Evolutionary conservation across 495 filamentous ascomycete species (phyloP), one percentile per base, ranked within the genome.

Genomic region (Aspergillus leporis): DNA sequence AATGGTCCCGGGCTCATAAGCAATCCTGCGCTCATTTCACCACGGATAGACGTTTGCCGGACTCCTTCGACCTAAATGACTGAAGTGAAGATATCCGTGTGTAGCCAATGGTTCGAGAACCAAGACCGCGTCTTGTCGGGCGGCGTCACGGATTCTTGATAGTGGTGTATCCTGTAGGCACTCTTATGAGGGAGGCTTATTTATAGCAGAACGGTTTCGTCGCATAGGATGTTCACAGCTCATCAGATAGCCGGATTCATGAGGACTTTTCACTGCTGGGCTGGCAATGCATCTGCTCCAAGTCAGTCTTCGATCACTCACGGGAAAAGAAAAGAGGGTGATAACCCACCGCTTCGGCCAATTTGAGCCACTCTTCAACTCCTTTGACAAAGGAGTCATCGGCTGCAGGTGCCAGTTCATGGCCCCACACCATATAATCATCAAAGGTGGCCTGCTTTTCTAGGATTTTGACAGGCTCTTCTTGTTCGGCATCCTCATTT

Each of bases 281-380:
- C 7, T 53, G 46, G 16, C 60, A 59, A 61, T 78, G 76, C 70
- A 78, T 76, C 76, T 78, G 57, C 34, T 43, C 30, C 58, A 38
- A 36, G 31, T 56, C 8, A 60, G 58, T 23, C 19, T 22, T 6
- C 41, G 18, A 7, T 25, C 41, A 43, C 38, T 10, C 49, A 10
- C 38, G 36, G 47, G 5, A 34, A 21, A 19, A 18, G 30, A 32
- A 10, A 31, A 14, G 40, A 16, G 41, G 19, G 25, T n/a, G 19
- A 22, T 22, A 56, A 64, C 77, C 51, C 71, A 87, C 85, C 60
- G 75, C 76, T 62, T 87, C 86, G 22, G 92, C 87, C 70, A 96
- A 85, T 1, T 72, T 77, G 62, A 97, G 72, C 93, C 93, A 97
- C 72, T 98, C 93, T 68, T 89, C 85, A 59, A 95, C 76, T 0